A percentile compares a stretch with the other conserved stretches of the same genome.
phyloP scores from a whole-genome alignment of 2,329 filamentous ascomycete genomes.

The Fusarium xyrophilum region DNA sequence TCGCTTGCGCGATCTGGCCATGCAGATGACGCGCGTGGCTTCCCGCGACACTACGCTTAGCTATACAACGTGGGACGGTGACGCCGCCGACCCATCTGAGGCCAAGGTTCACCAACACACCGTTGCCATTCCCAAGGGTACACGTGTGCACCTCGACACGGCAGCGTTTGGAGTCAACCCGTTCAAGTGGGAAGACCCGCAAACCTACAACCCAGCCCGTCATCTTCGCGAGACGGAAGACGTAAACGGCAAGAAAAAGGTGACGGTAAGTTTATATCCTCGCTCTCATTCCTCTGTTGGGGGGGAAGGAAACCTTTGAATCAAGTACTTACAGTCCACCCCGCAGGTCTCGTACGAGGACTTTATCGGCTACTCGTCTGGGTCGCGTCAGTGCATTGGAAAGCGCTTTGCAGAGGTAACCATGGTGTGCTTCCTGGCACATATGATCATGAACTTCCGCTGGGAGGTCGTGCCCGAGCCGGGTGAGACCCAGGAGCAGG shows the following conservation, averaged over 20 bases:
- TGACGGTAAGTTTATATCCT: background rate
- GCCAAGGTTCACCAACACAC: background rate
- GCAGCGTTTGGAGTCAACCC: background rate
- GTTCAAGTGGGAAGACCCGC: background rate
- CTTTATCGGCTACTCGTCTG: background rate
- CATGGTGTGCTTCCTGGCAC: background rate
- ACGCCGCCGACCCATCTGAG: background rate
- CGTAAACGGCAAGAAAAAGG: background rate
- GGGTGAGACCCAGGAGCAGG: background rate
- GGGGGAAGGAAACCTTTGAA: background rate
- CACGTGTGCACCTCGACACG: background rate
- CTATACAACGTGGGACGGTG: background rate
- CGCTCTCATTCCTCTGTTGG: fast-evolving
- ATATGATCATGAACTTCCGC: background rate
- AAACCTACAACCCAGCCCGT: background rate
- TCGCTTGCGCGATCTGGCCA: background rate
- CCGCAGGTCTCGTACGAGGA: background rate
- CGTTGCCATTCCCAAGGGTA: background rate
- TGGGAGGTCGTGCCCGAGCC: background rate
- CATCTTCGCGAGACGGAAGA: background rate
- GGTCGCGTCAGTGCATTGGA: background rate
- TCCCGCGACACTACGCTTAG: background rate
- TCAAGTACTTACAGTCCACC: background rate
- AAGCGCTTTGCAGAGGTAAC: background rate
- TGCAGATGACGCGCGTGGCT: background rate